Evolutionary conservation across 768 basidiomycete species (phyloP), one percentile per base, ranked within the genome.

Genomic region (Leccinum olivaceopallidum): DNA sequence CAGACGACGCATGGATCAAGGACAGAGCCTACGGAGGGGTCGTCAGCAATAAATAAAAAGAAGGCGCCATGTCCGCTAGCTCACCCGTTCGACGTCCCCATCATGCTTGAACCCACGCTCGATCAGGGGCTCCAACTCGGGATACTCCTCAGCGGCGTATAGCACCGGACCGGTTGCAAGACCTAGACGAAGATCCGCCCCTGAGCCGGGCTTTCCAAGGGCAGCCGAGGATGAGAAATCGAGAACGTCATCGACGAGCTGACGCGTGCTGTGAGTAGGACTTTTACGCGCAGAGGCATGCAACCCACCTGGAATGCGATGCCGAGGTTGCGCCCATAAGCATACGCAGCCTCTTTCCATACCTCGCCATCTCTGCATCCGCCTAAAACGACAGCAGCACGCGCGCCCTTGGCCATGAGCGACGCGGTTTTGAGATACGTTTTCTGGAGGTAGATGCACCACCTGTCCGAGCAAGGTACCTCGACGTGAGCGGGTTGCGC

Each of bases 241-340:
- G 4, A 99, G 79, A 37, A 95, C 84, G 70, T 99, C 97, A 71
- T 99, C 97, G 53, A 98, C 89, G 10, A 99, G 88, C 94, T 96
- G 52, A n/a, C 20, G 12, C 51, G 22, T 51, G 26, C 8, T 14
- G 52, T 70, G 47, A 53, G 30, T 24, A 22, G 12, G 22, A n/a
- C 12, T 7, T 5, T 16, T 16, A 4, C 3, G 22, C 8, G 14
- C 13, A 36, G 36, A 14, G 14, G 4, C 30, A 9, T 36, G 13
- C 36, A 22, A 73, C 79, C 57, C 63, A 94, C 94, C 84, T 97
- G 95, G 78, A 98, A 97, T n/a, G 95, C 93, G 62, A 95, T 90
- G 3, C 95, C 94, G 18, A 96, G 69, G 75, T 95, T 94, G 57
- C 92, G 82, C 1, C 94, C 94, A 74, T 93, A 97, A 6, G 86